Conservation (phyloP, 1,284 basidiomycete species). For the Melanopsichium pennsylvanicum region DNA sequence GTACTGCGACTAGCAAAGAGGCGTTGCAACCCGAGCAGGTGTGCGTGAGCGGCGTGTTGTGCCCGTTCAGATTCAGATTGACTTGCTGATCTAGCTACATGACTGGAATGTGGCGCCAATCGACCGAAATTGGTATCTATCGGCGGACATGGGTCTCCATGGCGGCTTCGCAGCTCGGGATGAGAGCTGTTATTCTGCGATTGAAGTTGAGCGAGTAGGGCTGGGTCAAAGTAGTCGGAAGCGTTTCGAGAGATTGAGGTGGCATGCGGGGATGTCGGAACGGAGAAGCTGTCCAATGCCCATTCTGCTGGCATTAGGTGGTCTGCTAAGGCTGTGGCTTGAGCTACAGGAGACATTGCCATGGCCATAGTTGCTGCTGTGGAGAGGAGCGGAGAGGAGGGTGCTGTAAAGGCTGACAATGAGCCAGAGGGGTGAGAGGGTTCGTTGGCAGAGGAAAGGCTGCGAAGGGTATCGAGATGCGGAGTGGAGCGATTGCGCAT, state of each 20-base stretch:
- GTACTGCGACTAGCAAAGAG: constrained; percentile 43
- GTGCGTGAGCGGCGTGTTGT: constrained; percentile 40
- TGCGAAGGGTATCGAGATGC: constrained; percentile 24
- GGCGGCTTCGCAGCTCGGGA: constrained; percentile 21
- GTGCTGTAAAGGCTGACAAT: constrained; percentile 18
- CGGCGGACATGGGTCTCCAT: constrained; percentile 12
- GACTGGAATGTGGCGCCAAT: constrained; percentile 95
- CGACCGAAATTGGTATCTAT: constrained; percentile 73
- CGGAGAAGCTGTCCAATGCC: constrained; percentile 20
- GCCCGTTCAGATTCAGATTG: constrained; percentile 80
- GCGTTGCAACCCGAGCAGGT: constrained; percentile 35
- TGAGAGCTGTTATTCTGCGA: constrained; percentile 27
- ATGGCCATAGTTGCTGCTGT: constrained; percentile 24
- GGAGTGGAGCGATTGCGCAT: constrained; percentile 38
- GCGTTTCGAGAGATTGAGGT: constrained; percentile 20
- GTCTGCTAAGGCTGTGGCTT: constrained; percentile 15
- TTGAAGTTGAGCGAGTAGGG: constrained; percentile 25
- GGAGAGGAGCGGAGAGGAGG: constrained; percentile 14
- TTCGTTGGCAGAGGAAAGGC: constrained; percentile 10
- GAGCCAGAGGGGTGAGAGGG: background rate
- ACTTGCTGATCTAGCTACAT: constrained; percentile 90
- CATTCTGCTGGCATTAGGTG: constrained; percentile 25
- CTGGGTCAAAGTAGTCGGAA: constrained; percentile 42
- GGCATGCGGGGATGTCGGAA: constrained; percentile 17
- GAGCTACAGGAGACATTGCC: constrained; percentile 26